Evolutionary conservation across 202 grass and related monocot species (phyloP), one percentile per base, ranked within the genome.

Genomic region (Setaria italica): DNA sequence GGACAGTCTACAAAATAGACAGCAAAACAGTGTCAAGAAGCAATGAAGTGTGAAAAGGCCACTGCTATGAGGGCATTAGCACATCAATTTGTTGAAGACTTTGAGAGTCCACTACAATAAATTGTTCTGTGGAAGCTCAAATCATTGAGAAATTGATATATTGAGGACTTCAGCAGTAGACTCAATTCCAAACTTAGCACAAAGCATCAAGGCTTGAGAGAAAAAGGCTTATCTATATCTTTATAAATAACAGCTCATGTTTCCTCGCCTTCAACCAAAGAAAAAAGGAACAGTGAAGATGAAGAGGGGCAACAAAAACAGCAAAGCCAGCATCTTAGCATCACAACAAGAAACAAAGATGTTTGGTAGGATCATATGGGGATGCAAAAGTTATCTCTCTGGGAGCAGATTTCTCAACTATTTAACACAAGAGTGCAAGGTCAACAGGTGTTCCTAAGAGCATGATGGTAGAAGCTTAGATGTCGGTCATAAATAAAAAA

Each of bases 1-100:
- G 87, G 79, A 98, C 91, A 79, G 88, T 91, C 95, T 98, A 82
- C 43, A 95, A 57, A 85, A 81, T 45, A 70, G 11, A 80, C 35
- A 87, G 20, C 20, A 80, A 46, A 90, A 84, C 68, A 80, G 76
- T 41, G 49, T 59, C 2, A 80, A 37, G 10, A 79, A 80, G 76
- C 19, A 43, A 30, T 21, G 15, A 76, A 69, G 43, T 0, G 0
- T 9, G 14, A 74, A 75, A 7, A 67, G 12, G 20, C 11, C 11
- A 2, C 12, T 68, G 21, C 11, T 78, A 20, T 75, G 47, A 70
- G 70, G 34, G 45, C 45, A 84, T 41, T 34, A 70, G 54, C 62
- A 64, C 45, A 74, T 19, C 14, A 54, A 77, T 65, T 80, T 6
- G 11, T 65, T 32, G n/a, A 82, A 49, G 56, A 56, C 30, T 78